Base-by-base conservation (phyloP, 805 yeast species). In the Ogataea nonfermentans region DNA sequence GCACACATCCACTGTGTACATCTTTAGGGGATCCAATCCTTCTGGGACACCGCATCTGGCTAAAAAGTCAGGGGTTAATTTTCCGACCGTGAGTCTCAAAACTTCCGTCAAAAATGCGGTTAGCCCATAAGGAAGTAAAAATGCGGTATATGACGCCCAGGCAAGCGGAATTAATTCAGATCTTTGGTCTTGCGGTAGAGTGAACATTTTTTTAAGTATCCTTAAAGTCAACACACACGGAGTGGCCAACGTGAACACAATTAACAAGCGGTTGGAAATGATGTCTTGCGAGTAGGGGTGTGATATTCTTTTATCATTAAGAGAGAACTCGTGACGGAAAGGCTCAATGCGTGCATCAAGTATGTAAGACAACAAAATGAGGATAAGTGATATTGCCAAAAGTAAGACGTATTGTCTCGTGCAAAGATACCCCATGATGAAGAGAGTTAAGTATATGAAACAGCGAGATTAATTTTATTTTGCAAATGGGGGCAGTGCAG, bases 51-150 rank as follows among this genome's bases (percentile, higher is more conserved):
- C 65, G 61, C 97, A 90, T 48, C 98, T 71, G 6, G 84, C 84
- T 43, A 91, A 63, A 57, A 89, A 86, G 63, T 90, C 97, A 0
- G 97, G 98, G 50, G 97, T 73, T 38, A 81, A 82, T 57, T 95
- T 78, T 1, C 96, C 96, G 34, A 90, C 76, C 71, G 82, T 74
- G 53, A 81, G 75, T 66, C 91, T 90, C 46, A 87, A 62, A 23
- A 79, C 68, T 51, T 88, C 85, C 3, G 95, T 86, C 40, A 81
- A 50, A 11, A 81, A 65, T 29, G 78, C 73, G 44, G 68, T 59
- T n/a, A 73, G 44, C 28, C 71, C 62, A 3, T 77, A 61, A 4
- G 68, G 47, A 4, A 67, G 51, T n/a, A 66, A 50, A 20, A 75
- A 65, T 9, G 68, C 45, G 26, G 70, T 49, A 2, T 63, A 57